Conservation (phyloP, 2,329 filamentous ascomycete genomes). For the Sarocladiaceae sp. region DNA sequence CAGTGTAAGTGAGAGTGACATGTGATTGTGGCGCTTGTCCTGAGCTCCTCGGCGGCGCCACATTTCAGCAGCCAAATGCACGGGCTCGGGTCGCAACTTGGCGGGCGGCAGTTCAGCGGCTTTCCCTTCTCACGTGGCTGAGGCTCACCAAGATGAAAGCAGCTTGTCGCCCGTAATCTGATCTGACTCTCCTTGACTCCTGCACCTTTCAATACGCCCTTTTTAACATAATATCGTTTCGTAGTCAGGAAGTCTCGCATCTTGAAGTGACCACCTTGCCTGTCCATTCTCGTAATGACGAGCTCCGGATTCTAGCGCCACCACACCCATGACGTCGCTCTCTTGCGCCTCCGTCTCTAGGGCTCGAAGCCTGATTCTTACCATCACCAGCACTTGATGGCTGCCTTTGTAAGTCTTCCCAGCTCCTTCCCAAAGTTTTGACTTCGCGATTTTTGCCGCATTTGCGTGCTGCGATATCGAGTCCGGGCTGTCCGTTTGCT, state of each 20-base stretch:
- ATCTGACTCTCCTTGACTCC: neutral
- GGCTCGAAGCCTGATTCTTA: neutral
- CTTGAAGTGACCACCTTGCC: too few relatives aligned
- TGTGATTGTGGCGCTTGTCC: constrained; percentile 6
- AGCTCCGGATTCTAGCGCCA: neutral
- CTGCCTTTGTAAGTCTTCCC: constrained; percentile 20
- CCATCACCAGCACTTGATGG: constrained; percentile 15
- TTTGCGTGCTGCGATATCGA: neutral
- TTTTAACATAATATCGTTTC: neutral
- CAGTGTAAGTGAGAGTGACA: neutral
- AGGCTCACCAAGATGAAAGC: neutral
- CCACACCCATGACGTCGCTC: constrained; percentile 8
- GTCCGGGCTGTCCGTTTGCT: neutral
- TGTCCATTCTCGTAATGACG: neutral
- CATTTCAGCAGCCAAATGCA: neutral
- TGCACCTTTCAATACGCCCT: neutral
- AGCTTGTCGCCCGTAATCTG: too few relatives aligned
- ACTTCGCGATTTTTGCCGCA: neutral
- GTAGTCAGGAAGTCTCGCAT: neutral
- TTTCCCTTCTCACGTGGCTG: neutral
- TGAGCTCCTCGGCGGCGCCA: neutral
- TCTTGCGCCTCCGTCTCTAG: neutral
- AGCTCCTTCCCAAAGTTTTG: neutral
- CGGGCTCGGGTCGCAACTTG: neutral
- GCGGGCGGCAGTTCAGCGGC: neutral